Percentiles rank a stretch among this genome's conserved stretches.
phyloP scores from a whole-genome alignment of 805 yeast genomes.

The Brettanomyces naardenensis region DNA sequence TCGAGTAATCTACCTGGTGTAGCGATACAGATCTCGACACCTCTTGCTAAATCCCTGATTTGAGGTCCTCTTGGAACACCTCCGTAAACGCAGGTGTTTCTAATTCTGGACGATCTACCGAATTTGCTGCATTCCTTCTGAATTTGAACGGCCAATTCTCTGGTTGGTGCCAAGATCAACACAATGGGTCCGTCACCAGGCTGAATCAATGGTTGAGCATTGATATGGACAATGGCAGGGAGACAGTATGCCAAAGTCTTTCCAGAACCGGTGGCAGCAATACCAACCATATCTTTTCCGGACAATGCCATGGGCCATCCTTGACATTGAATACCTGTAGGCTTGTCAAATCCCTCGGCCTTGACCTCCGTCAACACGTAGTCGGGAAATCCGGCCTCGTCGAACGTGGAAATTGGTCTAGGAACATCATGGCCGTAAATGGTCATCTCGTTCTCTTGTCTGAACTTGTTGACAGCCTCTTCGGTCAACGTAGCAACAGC shows the following conservation, averaged over 20 bases:
- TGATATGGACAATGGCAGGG: slow-evolving; percentile 95
- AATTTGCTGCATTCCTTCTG: slow-evolving; percentile 94
- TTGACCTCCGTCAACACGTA: slow-evolving; percentile 85
- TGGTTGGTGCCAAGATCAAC: slow-evolving; percentile 92
- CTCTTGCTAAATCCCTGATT: slow-evolving; percentile 91
- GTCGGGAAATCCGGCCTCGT: slow-evolving; percentile 97
- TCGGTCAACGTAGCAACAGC: slow-evolving; percentile 69
- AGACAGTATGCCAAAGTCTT: slow-evolving; percentile 95
- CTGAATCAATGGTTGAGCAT: slow-evolving; percentile 89
- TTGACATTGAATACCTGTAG: slow-evolving; percentile 97
- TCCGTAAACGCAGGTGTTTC: slow-evolving; percentile 97
- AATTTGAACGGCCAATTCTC: slow-evolving; percentile 98
- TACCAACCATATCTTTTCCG: slow-evolving; percentile 99
- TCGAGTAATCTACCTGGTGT: slow-evolving; percentile 99
- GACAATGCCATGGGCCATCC: slow-evolving; percentile 99
- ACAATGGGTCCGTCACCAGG: slow-evolving; percentile 98
- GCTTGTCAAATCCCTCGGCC: slow-evolving; percentile 86
- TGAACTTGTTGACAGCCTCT: slow-evolving; percentile 63
- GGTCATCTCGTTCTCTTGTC: slow-evolving; percentile 82
- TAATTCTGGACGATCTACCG: slow-evolving; percentile 83
- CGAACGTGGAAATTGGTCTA: slow-evolving; percentile 85
- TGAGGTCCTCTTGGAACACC: slow-evolving; percentile 99
- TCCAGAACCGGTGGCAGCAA: slow-evolving; percentile 99
- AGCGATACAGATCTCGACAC: slow-evolving; percentile 93
- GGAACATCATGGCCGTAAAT: slow-evolving; percentile 80